Percentiles rank a stretch among this genome's conserved stretches.
Evolutionary conservation across 139 green algal genomes (phyloP).

Genomic region (Zygnema circumcarinatum): DNA sequence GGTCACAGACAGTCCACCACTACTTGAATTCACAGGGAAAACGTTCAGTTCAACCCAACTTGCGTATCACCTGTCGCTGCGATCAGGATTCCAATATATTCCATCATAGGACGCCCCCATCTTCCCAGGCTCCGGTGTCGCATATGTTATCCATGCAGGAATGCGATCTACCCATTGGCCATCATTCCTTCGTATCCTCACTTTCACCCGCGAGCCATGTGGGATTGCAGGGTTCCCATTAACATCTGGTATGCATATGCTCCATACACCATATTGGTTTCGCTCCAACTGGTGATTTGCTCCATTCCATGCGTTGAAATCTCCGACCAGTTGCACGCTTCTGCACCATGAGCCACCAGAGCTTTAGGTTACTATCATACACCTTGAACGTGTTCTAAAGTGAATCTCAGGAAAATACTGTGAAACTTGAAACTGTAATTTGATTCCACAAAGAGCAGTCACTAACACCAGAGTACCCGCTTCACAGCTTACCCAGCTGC

Average conservation of each 20-base stretch:
- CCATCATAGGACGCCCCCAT: conserved; percentile 92
- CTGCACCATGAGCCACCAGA: conserved; percentile 31
- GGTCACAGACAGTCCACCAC: no score
- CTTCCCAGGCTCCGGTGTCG: conserved; percentile 70
- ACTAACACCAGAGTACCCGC: not conserved
- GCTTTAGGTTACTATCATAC: not conserved
- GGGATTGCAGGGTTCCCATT: conserved; percentile 51
- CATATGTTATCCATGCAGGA: conserved; percentile 85
- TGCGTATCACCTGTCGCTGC: conserved; percentile 13
- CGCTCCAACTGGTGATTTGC: conserved; percentile 66
- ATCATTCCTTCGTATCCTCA: conserved; percentile 41
- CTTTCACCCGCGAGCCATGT: conserved; percentile 60
- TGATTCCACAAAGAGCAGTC: not conserved
- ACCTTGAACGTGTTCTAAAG: not conserved
- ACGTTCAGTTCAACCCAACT: no score
- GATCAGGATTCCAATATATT: conserved; percentile 89
- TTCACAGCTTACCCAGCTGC: conserved; percentile 67
- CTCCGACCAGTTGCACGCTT: conserved; percentile 73
- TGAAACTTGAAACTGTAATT: not conserved
- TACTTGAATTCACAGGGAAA: no score
- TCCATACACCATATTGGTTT: conserved; percentile 74
- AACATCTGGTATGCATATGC: conserved; percentile 35
- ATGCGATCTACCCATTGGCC: conserved; percentile 82
- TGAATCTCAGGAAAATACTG: not conserved
- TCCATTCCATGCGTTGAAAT: conserved; percentile 90